Evolutionary conservation across 1,284 basidiomycete genomes (phyloP).

Genomic region (Rhodotorula glutinis): DNA sequence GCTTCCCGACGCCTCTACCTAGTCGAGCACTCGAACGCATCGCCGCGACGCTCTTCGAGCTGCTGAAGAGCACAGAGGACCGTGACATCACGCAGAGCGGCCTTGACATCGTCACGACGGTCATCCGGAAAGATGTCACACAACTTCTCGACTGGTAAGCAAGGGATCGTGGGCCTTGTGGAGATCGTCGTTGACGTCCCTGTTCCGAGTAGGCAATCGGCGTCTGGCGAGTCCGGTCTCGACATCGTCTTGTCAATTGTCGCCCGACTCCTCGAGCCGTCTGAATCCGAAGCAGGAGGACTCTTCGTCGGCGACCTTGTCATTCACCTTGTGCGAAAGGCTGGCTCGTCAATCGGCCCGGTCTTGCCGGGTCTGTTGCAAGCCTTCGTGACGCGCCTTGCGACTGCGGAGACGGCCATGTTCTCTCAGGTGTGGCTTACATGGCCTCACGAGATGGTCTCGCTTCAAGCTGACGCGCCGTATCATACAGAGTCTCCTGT

Average conservation of each 20-base stretch:
- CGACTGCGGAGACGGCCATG: conserved; percentile 76
- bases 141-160: conserved; percentile 67
- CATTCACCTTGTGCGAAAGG: conserved; percentile 79
- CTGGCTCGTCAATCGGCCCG: conserved; percentile 70
- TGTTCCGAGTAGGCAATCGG: conserved; percentile 52
- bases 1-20: conserved; percentile 63
- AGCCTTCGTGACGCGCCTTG: conserved; percentile 76
- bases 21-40: conserved; percentile 70
- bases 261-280: conserved; percentile 65
- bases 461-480: neutral
- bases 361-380: conserved; percentile 81
- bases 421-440: conserved; percentile 68
- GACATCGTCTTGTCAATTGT: conserved; percentile 69
- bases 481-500: conserved; percentile 65
- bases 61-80: conserved; percentile 67
- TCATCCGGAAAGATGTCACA: conserved; percentile 79
- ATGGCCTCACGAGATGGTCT: neutral
- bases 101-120: conserved; percentile 71
- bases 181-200: neutral
- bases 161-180: fast-evolving
- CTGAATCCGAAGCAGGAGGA: conserved; percentile 71
- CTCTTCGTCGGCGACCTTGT: conserved; percentile 90
- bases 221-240: conserved; percentile 66
- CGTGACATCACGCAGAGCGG: conserved; percentile 82
- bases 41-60: conserved; percentile 69